Conservation (phyloP, 805 yeast genomes). For the Kazachstania kunashirensis region DNA sequence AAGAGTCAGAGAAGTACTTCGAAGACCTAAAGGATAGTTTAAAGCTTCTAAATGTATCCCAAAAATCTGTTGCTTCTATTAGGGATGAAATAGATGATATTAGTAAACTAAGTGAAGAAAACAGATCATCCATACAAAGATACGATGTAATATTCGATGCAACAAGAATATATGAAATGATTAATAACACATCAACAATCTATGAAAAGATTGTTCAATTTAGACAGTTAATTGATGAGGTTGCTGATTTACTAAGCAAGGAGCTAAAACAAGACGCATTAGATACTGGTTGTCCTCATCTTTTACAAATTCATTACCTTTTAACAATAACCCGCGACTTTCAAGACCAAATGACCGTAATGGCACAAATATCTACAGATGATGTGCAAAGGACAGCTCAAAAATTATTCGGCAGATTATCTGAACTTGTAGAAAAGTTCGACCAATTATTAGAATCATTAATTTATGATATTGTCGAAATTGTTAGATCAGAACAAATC, state of each 20-base stretch:
- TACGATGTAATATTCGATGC: constrained; percentile 62
- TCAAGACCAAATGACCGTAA: constrained; percentile 58
- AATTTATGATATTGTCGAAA: constrained; percentile 62
- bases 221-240: constrained; percentile 38
- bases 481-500: constrained; percentile 56
- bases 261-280: constrained; percentile 27
- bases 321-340: constrained; percentile 68
- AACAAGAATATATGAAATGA: constrained; percentile 59
- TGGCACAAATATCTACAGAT: constrained; percentile 43
- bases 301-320: constrained; percentile 59
- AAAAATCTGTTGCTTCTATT: constrained; percentile 41
- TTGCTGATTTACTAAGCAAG: constrained; percentile 44
- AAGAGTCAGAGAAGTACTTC: constrained; percentile 58
- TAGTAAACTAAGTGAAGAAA: constrained; percentile 42
- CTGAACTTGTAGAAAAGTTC: constrained; percentile 44
- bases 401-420: constrained; percentile 29
- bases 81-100: constrained; percentile 38
- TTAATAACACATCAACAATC: constrained; percentile 58
- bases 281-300: constrained; percentile 40
- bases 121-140: constrained; percentile 49
- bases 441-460: constrained; percentile 54
- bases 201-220: constrained; percentile 53
- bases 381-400: constrained; percentile 62
- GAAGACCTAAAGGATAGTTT: constrained; percentile 42
- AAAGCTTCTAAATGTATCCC: constrained; percentile 31